Base-by-base conservation (phyloP, 2,329 filamentous ascomycete species). In the Apiospora pterosperma region DNA sequence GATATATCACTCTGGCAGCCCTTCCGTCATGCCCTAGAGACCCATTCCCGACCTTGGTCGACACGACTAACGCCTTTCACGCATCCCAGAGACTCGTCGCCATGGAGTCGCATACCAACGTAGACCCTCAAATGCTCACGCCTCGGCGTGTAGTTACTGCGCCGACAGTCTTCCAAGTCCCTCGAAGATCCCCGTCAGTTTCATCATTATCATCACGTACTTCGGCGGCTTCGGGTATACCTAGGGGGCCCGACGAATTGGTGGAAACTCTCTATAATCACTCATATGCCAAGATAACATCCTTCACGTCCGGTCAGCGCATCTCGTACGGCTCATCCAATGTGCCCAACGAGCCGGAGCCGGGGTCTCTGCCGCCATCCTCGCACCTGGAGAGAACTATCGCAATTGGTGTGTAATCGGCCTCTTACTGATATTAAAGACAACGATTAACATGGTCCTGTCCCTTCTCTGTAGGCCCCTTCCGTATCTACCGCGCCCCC, bases 401-500 rank as follows among this genome's bases (percentile, higher is more conserved):
- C 68, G 93, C 93, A 65, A 85, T 92, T 66, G 90, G 90, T 92
- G 80, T 67, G 85, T 72, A 36, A 25, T 23, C 42, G 3, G 12
- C 25, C n/a, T n/a, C 39, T 42, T 10, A 28, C 6, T 41, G 5
- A 36, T 25, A 41, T 31, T 55, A 8, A 34, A 21, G n/a, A n/a
- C 3, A 4, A 38, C 2, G 21, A n/a, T n/a, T 14, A 38, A 25
- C 14, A 62, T 61, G 52, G 28, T 14, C 21, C 19, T 23, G 28
- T 52, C 42, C 14, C 34, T 31, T 62, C n/a, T 12, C 48, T 34
- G 28, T 64, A 87, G 93, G 93, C 2, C 85, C 89, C 1, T 85
- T 97, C 66, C 87, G 90, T 68, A 92, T 97, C 68, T 97, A 97
- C 75, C 90, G 92, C 71, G 91, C 96, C 38, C 91, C 92, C 8